These are phyloP conservation scores for Rheum nobile DNA, from an alignment of 148 eudicot species.

Conservation along the genomic window DNA sequence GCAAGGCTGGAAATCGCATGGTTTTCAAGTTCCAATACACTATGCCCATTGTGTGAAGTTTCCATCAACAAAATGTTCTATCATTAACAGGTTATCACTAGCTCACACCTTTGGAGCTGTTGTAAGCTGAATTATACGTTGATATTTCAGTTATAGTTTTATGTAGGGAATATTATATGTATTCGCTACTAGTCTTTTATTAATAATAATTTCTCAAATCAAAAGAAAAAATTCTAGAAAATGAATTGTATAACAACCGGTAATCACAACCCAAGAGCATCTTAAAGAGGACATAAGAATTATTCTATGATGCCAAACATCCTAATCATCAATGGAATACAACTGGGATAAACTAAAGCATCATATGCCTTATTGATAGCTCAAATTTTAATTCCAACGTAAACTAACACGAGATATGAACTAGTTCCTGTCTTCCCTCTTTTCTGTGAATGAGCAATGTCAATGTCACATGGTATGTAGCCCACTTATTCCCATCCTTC, in stretches of 20 bases:
- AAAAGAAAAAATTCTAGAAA: background rate
- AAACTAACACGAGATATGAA: background rate
- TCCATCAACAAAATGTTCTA: background rate
- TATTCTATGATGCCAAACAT: background rate
- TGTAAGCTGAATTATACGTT: background rate
- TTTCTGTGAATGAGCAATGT: background rate
- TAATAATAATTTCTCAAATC: background rate
- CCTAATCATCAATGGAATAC: background rate
- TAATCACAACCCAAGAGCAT: background rate
- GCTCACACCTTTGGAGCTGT: background rate
- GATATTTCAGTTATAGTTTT: background rate
- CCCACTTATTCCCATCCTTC: background rate
- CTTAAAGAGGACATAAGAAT: background rate
- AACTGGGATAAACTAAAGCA: background rate
- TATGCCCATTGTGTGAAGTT: background rate
- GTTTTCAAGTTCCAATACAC: background rate
- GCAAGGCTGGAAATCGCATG: background rate
- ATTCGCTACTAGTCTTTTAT: background rate
- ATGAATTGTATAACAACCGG: background rate
- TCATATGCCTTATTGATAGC: background rate
- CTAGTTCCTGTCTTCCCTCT: background rate
- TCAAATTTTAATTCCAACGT: background rate
- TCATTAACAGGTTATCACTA: background rate
- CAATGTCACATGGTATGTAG: background rate
- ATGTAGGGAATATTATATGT: background rate